phyloP scores from a whole-genome alignment of 108 stramenopile species.

The Cylindrotheca closterium region DNA sequence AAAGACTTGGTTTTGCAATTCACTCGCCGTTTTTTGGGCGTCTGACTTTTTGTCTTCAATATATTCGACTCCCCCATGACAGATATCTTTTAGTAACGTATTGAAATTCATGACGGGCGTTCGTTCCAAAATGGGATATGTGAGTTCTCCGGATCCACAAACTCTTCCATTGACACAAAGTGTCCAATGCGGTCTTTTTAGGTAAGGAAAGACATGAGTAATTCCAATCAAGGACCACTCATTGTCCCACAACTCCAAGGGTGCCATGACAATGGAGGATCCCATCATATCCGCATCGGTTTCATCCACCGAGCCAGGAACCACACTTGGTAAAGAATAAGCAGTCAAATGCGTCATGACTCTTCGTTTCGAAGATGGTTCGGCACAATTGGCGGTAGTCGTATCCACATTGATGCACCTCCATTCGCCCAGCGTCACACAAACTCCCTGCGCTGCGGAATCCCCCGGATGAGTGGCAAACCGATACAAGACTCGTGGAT shows the following conservation, averaged over 20 bases:
- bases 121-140: slow-evolving; percentile 61
- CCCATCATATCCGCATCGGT: not conserved
- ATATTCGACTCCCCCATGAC: slow-evolving; percentile 31
- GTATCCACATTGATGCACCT: slow-evolving; percentile 18
- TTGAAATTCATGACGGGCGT: slow-evolving; percentile 27
- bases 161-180: slow-evolving; percentile 74
- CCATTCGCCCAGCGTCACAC: slow-evolving; percentile 63
- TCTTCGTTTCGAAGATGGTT: slow-evolving; percentile 14
- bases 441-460: slow-evolving; percentile 38
- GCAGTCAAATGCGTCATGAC: slow-evolving; percentile 25
- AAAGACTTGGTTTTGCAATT: slow-evolving; percentile 10
- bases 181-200: slow-evolving; percentile 76
- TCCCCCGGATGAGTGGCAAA: slow-evolving; percentile 50
- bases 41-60: slow-evolving; percentile 9
- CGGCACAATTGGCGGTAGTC: not conserved
- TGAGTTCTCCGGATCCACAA: slow-evolving; percentile 59
- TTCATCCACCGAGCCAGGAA: slow-evolving; percentile 8
- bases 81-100: slow-evolving; percentile 28
- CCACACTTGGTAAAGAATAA: slow-evolving; percentile 24
- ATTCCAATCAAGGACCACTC: slow-evolving; percentile 77
- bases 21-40: slow-evolving; percentile 18
- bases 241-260: slow-evolving; percentile 55
- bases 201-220: slow-evolving; percentile 80
- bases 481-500: slow-evolving; percentile 46
- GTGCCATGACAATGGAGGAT: slow-evolving; percentile 43